phyloP scores from a whole-genome alignment of 176 grass and related monocot genomes.

The Carex myosuroides region DNA sequence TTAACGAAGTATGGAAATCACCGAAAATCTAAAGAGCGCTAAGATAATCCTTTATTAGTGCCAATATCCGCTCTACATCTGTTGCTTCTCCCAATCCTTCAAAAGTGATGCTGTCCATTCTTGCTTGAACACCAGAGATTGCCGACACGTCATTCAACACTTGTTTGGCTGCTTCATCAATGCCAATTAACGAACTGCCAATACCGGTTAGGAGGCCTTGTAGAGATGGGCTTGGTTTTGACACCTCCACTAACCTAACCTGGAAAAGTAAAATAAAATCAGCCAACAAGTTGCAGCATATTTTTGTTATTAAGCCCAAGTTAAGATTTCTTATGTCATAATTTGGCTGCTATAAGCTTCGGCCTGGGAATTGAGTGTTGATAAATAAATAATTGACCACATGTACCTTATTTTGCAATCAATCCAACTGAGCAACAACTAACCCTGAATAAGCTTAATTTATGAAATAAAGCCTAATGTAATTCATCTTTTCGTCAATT shows the following conservation, averaged over 20 bases:
- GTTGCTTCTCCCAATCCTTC: conserved; percentile 48
- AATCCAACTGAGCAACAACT: neutral
- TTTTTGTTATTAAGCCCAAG: neutral
- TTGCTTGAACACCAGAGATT: conserved; percentile 65
- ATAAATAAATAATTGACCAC: neutral
- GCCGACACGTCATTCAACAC: conserved; percentile 49
- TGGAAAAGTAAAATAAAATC: conserved; percentile 34
- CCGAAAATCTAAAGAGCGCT: conserved; percentile 30
- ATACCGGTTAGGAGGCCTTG: conserved; percentile 45
- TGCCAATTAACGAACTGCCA: conserved; percentile 55
- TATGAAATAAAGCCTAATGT: neutral
- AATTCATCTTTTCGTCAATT: neutral
- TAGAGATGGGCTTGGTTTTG: conserved; percentile 56
- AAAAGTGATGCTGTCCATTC: conserved; percentile 74
- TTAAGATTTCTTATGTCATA: neutral
- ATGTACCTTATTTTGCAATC: neutral
- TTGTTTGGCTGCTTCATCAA: conserved; percentile 53
- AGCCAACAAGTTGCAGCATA: conserved; percentile 11
- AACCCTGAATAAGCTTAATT: neutral
- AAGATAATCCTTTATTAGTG: conserved; percentile 53
- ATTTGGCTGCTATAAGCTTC: conserved; percentile 13
- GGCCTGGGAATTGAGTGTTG: neutral
- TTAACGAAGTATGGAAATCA: neutral
- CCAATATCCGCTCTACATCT: conserved; percentile 46
- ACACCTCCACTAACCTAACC: conserved; percentile 80